Percentiles rank a stretch among this genome's conserved stretches.
Conservation (phyloP, 2,329 filamentous ascomycete genomes). For the Exophiala xenobiotica region DNA sequence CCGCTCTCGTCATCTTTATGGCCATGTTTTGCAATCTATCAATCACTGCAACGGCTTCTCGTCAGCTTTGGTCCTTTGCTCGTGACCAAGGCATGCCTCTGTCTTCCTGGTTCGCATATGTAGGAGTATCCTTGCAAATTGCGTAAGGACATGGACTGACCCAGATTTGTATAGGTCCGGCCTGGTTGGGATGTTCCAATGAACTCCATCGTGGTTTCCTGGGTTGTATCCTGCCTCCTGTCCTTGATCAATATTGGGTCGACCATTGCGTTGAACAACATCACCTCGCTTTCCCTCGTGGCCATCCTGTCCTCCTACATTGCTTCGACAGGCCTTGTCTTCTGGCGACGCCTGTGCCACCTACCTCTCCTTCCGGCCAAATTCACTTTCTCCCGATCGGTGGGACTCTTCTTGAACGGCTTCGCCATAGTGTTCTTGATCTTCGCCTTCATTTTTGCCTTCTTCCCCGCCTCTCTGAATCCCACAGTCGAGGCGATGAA, state of each 20-base stretch:
- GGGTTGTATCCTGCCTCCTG: slow-evolving; percentile 45
- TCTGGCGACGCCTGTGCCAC: slow-evolving; percentile 38
- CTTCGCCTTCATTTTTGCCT: slow-evolving; percentile 31
- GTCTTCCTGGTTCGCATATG: slow-evolving; percentile 30
- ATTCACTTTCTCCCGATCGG: slow-evolving; percentile 40
- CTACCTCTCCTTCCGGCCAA: slow-evolving; percentile 37
- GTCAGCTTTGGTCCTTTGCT: slow-evolving; percentile 43
- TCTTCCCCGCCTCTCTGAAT: slow-evolving; percentile 31
- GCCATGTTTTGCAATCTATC: slow-evolving; percentile 35
- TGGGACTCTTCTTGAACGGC: slow-evolving; percentile 42
- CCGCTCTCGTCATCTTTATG: slow-evolving; percentile 36
- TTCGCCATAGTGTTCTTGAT: slow-evolving; percentile 32
- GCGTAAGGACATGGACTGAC: not conserved
- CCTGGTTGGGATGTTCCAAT: slow-evolving; percentile 29
- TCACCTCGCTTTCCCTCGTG: slow-evolving; percentile 40
- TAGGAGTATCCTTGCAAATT: slow-evolving; percentile 16
- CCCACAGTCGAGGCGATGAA: slow-evolving; percentile 32
- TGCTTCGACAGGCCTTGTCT: slow-evolving; percentile 37
- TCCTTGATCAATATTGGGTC: slow-evolving; percentile 38
- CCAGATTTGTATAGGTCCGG: slow-evolving; percentile 14
- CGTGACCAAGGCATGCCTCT: slow-evolving; percentile 43
- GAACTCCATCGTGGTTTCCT: slow-evolving; percentile 42
- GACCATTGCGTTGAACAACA: slow-evolving; percentile 43
- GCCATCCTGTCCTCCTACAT: slow-evolving; percentile 44
- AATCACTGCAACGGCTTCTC: slow-evolving; percentile 39